These are phyloP conservation scores for Aciculosporium take DNA, from an alignment of 2,329 filamentous ascomycete genomes.

Conservation along the genomic window DNA sequence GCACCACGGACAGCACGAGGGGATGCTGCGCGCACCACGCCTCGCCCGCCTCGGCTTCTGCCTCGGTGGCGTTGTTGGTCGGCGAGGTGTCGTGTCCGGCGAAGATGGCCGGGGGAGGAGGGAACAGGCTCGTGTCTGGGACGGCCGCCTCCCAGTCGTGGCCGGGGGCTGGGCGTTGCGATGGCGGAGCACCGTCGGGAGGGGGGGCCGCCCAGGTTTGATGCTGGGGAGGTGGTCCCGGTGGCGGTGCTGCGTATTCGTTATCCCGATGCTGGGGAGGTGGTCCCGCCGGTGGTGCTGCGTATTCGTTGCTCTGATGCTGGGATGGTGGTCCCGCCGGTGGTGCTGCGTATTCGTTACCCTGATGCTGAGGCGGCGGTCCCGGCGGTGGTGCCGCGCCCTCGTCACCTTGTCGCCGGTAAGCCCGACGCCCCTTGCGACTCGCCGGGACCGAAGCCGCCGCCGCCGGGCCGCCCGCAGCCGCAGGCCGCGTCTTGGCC, in stretches of 20 bases:
- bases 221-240: constrained; percentile 16
- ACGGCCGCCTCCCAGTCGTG: constrained; percentile 61
- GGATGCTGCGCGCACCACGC: constrained; percentile 50
- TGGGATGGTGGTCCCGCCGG: constrained; percentile 18
- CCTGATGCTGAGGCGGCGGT: constrained; percentile 14
- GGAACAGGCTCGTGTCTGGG: constrained; percentile 58
- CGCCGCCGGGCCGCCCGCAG: no score
- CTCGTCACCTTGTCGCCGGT: constrained; percentile 8
- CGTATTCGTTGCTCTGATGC: constrained; percentile 10
- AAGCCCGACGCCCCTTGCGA: no score
- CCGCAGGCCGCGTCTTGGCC: no score
- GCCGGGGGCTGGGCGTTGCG: constrained; percentile 16
- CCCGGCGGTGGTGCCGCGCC: constrained; percentile 18
- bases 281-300: constrained; percentile 17
- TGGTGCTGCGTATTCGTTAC: constrained; percentile 14
- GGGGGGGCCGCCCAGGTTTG: constrained; percentile 22
- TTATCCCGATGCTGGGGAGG: constrained; percentile 12
- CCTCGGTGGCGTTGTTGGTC: constrained; percentile 52
- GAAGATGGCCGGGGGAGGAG: constrained; percentile 56
- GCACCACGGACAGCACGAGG: constrained; percentile 38
- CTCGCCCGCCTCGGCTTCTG: constrained; percentile 49
- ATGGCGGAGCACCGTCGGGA: constrained; percentile 19
- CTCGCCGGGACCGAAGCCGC: no score
- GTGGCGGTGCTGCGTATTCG: constrained; percentile 15
- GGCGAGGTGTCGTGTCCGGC: constrained; percentile 48